Evolutionary conservation across 768 basidiomycete genomes (phyloP), one percentile per base, ranked within the genome.

Genomic region (Phylloporus rhodoxanthus): DNA sequence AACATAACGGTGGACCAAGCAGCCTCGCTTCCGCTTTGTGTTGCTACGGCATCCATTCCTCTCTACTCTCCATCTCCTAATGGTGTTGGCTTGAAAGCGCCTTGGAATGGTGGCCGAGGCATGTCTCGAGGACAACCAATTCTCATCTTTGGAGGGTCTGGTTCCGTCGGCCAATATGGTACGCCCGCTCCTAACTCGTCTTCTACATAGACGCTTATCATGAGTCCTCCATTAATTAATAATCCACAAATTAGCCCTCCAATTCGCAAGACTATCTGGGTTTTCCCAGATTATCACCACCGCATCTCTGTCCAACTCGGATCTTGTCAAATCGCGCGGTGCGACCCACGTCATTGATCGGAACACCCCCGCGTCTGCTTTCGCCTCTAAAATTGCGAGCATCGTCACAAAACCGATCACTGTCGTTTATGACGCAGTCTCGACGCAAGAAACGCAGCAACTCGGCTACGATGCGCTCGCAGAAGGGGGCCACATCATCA

Each of bases 221-320:
- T 28, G 9, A 3, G 4, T 25, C 7, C 25, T 7, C n/a, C 8
- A 26, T 26, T 2, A 26, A 26, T 8, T 8, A 26, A 5, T 25
- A n/a, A 8, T n/a, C 33, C 33, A 1, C 19, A 29, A 58, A 61
- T 23, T 20, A 67, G 69, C 53, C n/a, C 66, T 72, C 36, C 71
- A 72, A 53, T 61, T 71, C 11, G 62, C 68, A 5, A 57, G 37
- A 21, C 54, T 70, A 23, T 70, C 69, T 5, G 68, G 65, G 2
- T 69, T 71, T 39, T 68, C 61, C 9, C 67, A 66, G 0, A 69
- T 75, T 34, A 66, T 73, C 36, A 65, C 71, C 13, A 75, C 74
- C 0, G 67, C 74, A 6, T 73, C 74, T 2, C 45, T 54, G 15
- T 61, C 64, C 39, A 70, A 74, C 50, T 47, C 60, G 0, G 62